phyloP scores from a whole-genome alignment of 768 basidiomycete species.

The Phanerodontia chrysosporium region DNA sequence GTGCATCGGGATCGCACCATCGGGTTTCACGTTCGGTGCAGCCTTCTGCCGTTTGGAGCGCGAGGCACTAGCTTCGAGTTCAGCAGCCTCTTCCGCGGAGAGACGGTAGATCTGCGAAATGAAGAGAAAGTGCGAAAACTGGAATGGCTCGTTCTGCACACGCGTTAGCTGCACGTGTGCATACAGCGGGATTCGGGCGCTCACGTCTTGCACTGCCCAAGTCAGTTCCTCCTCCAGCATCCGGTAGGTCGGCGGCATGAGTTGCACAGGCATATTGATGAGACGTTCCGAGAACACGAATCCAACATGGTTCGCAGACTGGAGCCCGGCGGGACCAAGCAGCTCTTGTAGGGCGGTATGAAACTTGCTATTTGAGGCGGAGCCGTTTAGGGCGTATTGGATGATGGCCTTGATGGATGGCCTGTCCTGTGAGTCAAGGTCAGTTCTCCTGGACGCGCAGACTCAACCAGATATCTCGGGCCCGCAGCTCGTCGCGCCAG shows the following conservation, averaged over 20 bases:
- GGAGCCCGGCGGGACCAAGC: constrained; percentile 32
- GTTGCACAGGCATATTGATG: constrained; percentile 93
- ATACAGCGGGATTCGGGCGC: constrained; percentile 21
- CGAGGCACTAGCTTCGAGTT: constrained; percentile 33
- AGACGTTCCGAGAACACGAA: constrained; percentile 84
- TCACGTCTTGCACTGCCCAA: constrained; percentile 61
- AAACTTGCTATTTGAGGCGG: constrained; percentile 44
- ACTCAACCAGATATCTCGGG: too few species aligned
- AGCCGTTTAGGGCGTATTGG: constrained; percentile 65
- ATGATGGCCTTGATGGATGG: constrained; percentile 66
- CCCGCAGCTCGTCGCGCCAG: too few species aligned
- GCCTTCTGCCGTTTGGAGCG: constrained; percentile 36
- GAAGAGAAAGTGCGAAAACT: constrained; percentile 71
- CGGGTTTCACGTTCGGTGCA: constrained; percentile 28
- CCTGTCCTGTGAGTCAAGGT: constrained; percentile 47
- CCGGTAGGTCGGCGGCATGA: constrained; percentile 86
- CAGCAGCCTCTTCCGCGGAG: constrained; percentile 64
- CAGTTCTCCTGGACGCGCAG: background rate
- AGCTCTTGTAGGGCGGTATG: constrained; percentile 51
- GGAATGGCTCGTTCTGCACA: constrained; percentile 53
- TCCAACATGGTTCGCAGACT: constrained; percentile 58
- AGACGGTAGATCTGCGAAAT: constrained; percentile 78
- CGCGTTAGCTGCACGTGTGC: background rate
- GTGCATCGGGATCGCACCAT: constrained; percentile 73
- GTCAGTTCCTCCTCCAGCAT: constrained; percentile 86